Conservation (phyloP, 805 yeast genomes). For the Starmerella etchellsii region DNA sequence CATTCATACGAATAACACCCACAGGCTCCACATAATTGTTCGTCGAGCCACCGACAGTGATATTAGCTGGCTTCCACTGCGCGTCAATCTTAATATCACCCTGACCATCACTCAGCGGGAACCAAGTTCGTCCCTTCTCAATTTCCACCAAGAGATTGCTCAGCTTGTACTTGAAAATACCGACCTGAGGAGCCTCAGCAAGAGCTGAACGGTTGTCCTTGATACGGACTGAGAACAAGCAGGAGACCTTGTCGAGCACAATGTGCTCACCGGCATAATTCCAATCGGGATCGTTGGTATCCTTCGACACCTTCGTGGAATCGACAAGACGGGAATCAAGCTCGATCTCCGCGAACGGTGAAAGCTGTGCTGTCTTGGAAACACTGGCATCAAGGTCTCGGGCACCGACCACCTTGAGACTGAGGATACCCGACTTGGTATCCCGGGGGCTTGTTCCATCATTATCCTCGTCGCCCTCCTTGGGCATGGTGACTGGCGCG, state of each 20-base stretch:
- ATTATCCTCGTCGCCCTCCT: slow-evolving; percentile 23
- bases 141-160: slow-evolving; percentile 60
- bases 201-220: slow-evolving; percentile 48
- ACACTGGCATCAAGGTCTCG: slow-evolving; percentile 36
- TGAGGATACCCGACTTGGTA: slow-evolving; percentile 81
- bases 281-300: slow-evolving; percentile 57
- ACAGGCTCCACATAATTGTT: slow-evolving; percentile 87
- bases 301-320: slow-evolving; percentile 47
- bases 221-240: slow-evolving; percentile 55
- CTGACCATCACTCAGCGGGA: slow-evolving; percentile 46
- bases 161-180: slow-evolving; percentile 39
- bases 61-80: slow-evolving; percentile 74
- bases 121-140: slow-evolving; percentile 67
- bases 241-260: slow-evolving; percentile 54
- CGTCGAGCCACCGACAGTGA: slow-evolving; percentile 48
- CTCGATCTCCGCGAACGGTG: slow-evolving; percentile 60
- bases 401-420: slow-evolving; percentile 52
- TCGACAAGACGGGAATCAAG: slow-evolving; percentile 47
- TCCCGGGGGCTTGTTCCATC: slow-evolving; percentile 68
- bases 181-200: slow-evolving; percentile 43
- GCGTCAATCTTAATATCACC: slow-evolving; percentile 65
- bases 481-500: slow-evolving; percentile 53
- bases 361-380: slow-evolving; percentile 37
- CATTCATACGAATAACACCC: slow-evolving; percentile 67
- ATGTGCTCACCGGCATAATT: slow-evolving; percentile 51